A percentile compares a stretch with the other conserved stretches of the same genome.
Evolutionary conservation across 2,329 filamentous ascomycete genomes (phyloP).

Genomic region (Xylariaceae sp.): DNA sequence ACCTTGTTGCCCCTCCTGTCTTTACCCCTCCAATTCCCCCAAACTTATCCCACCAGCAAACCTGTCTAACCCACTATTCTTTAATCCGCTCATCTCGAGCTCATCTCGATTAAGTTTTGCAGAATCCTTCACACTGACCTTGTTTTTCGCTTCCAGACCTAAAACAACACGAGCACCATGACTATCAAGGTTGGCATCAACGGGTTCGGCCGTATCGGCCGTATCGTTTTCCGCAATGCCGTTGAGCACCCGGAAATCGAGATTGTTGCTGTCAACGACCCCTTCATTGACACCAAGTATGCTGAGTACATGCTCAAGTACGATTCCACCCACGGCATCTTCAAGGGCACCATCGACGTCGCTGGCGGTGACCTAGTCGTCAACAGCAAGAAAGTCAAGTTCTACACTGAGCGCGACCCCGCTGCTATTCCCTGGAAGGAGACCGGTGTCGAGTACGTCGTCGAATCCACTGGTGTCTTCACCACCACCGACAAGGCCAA

Average conservation of each 20-base stretch:
- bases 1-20: neutral
- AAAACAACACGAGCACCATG: constrained; percentile 37
- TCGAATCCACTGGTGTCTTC: constrained; percentile 99
- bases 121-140: constrained; percentile 13
- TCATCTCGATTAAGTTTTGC: neutral
- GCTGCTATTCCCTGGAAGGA: constrained; percentile 84
- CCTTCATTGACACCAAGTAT: constrained; percentile 97
- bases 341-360: constrained; percentile 85
- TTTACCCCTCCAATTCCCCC: constrained; percentile 6
- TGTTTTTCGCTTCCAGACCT: constrained; percentile 10
- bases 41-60: neutral
- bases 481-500: constrained; percentile 95
- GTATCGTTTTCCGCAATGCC: constrained; percentile 98
- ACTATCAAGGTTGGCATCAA: constrained; percentile 88
- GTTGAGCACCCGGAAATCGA: constrained; percentile 85
- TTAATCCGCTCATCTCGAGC: neutral
- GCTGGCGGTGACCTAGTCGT: constrained; percentile 69
- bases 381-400: constrained; percentile 92
- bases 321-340: constrained; percentile 92
- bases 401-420: constrained; percentile 92
- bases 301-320: constrained; percentile 99
- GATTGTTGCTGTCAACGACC: constrained; percentile 96
- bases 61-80: neutral
- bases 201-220: constrained; percentile 99
- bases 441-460: constrained; percentile 85